These are phyloP conservation scores for Plantago lanceolata DNA, from an alignment of 305 asterid genomes.

Conservation along the genomic window DNA sequence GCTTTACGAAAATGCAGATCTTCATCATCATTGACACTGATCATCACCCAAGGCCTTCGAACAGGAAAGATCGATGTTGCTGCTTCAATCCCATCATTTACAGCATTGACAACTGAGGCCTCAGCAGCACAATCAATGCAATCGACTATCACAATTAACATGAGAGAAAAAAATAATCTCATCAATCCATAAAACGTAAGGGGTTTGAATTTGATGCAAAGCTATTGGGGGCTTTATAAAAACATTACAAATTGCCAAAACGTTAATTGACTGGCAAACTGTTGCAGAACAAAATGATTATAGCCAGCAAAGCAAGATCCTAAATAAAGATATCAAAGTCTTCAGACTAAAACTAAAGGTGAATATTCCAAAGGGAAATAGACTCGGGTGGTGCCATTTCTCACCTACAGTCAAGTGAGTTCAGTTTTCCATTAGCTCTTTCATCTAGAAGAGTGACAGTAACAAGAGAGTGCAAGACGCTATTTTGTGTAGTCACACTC, in stretches of 20 bases:
- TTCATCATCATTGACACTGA: conserved; percentile 82
- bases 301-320: not conserved
- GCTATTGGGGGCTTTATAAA: not conserved
- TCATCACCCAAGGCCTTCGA: conserved; percentile 94
- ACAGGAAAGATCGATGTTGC: conserved; percentile 61
- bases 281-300: not conserved
- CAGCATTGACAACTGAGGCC: conserved; percentile 75
- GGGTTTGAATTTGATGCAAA: not conserved
- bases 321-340: not conserved
- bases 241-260: no score
- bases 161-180: not conserved
- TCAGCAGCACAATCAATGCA: conserved; percentile 99
- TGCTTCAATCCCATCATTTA: conserved; percentile 75
- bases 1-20: conserved; percentile 96
- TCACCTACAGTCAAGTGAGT: not conserved
- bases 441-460: not conserved
- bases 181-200: not conserved
- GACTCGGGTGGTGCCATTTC: not conserved
- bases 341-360: not conserved
- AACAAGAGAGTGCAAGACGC: not conserved
- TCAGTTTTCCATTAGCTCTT: not conserved
- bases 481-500: no score
- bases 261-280: not conserved
- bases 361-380: not conserved
- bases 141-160: conserved; percentile 49